Evolutionary conservation across 495 filamentous ascomycete species (phyloP).

Genomic region (Usnea hakonensis): DNA sequence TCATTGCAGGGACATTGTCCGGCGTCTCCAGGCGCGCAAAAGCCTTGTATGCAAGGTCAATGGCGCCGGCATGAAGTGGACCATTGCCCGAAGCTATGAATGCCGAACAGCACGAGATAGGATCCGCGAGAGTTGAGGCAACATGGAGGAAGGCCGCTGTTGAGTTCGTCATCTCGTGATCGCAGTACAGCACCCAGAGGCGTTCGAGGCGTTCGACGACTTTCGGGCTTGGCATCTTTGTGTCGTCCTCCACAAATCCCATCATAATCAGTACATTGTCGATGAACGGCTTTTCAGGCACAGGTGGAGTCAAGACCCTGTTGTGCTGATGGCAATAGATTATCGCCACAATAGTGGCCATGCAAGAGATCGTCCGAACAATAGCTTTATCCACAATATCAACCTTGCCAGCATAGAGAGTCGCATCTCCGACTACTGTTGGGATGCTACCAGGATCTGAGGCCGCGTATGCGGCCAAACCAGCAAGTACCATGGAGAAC

Average conservation of each 20-base stretch:
- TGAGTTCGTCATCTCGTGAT: slow-evolving; percentile 46
- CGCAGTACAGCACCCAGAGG: slow-evolving; percentile 40
- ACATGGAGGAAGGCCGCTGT: slow-evolving; percentile 43
- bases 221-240: slow-evolving; percentile 30
- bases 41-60: slow-evolving; percentile 40
- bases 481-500: slow-evolving; percentile 35
- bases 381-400: slow-evolving; percentile 35
- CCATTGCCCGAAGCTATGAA: slow-evolving; percentile 39
- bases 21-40: slow-evolving; percentile 36
- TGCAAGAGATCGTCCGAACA: slow-evolving; percentile 34
- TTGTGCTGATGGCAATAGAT: slow-evolving; percentile 33
- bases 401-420: slow-evolving; percentile 35
- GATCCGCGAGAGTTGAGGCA: slow-evolving; percentile 42
- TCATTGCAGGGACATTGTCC: slow-evolving; percentile 38
- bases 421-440: slow-evolving; percentile 29
- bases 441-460: slow-evolving; percentile 35
- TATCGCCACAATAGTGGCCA: slow-evolving; percentile 32
- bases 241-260: slow-evolving; percentile 31
- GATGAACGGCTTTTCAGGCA: slow-evolving; percentile 31
- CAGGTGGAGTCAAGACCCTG: slow-evolving; percentile 31
- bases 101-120: slow-evolving; percentile 35
- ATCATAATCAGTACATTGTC: slow-evolving; percentile 39
- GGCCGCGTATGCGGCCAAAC: slow-evolving; percentile 34
- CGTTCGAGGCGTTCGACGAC: slow-evolving; percentile 32
- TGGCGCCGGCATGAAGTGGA: slow-evolving; percentile 45